Conservation (phyloP, 805 yeast species). For the Yamadazyma akitaensis region DNA sequence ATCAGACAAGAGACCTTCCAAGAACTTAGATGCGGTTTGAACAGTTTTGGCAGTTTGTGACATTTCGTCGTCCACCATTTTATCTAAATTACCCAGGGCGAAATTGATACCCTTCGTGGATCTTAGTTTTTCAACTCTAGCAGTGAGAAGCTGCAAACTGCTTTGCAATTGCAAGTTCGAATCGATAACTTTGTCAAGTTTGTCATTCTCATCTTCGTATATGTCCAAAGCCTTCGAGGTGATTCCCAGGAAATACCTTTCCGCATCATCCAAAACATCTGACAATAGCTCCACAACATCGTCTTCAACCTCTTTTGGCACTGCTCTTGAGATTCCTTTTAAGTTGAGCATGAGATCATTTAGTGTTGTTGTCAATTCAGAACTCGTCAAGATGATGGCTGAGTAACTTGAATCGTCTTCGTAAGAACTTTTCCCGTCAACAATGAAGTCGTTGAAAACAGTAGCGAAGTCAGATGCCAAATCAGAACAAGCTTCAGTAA, state of each 20-base stretch:
- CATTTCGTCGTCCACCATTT: constrained; percentile 72
- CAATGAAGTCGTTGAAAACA: constrained; percentile 68
- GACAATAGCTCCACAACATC: constrained; percentile 46
- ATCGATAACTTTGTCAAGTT: constrained; percentile 72
- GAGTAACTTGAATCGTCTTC: constrained; percentile 54
- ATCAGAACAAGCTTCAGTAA: constrained; percentile 66
- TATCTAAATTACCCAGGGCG: constrained; percentile 55
- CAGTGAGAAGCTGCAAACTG: constrained; percentile 55
- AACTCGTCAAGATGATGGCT: constrained; percentile 57
- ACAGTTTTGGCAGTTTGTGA: constrained; percentile 68
- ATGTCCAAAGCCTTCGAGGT: constrained; percentile 50
- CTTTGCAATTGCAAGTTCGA: constrained; percentile 75
- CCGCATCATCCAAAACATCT: constrained; percentile 57
- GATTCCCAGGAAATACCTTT: constrained; percentile 58
- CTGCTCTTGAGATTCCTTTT: constrained; percentile 63
- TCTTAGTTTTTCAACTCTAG: constrained; percentile 53
- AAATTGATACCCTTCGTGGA: constrained; percentile 27
- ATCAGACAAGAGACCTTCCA: constrained; percentile 50
- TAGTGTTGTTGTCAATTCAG: constrained; percentile 59
- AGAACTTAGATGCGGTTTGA: constrained; percentile 58
- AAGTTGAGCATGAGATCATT: constrained; percentile 62
- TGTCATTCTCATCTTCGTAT: constrained; percentile 55
- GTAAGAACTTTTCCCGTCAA: constrained; percentile 60
- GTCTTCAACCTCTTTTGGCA: constrained; percentile 55
- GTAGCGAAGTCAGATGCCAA: constrained; percentile 78